phyloP scores from a whole-genome alignment of 345 rosid species.

The Rhodamnia argentea region DNA sequence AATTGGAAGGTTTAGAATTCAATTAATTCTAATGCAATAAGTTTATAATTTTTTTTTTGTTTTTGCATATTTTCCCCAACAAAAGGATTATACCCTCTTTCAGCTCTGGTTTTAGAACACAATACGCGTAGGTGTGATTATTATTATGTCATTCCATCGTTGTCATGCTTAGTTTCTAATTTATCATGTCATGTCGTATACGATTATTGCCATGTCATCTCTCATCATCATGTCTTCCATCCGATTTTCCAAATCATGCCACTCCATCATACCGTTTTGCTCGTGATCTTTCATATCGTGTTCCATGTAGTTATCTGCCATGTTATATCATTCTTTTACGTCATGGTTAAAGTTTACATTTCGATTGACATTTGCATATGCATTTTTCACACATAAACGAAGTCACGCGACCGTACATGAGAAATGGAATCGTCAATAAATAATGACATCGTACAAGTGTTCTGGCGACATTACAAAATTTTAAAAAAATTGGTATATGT shows the following conservation, averaged over 20 bases:
- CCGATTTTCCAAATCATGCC: background rate
- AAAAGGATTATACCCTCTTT: background rate
- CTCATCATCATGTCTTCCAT: background rate
- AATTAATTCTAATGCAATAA: too few relatives aligned
- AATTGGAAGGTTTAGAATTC: too few relatives aligned
- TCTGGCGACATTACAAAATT: rapidly evolving
- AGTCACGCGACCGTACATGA: background rate
- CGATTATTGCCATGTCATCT: background rate
- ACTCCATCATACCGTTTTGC: background rate
- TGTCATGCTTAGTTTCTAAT: background rate
- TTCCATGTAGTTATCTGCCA: background rate
- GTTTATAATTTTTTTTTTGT: too few relatives aligned
- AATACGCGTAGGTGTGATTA: background rate
- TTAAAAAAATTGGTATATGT: background rate
- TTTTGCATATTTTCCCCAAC: too few relatives aligned
- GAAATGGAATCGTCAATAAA: background rate
- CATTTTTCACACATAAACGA: background rate
- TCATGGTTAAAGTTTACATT: background rate
- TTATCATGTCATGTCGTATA: background rate
- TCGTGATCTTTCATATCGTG: background rate
- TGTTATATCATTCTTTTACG: background rate
- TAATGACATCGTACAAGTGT: background rate
- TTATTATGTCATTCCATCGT: background rate
- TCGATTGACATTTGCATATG: background rate
- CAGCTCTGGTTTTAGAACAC: background rate